Conservation (phyloP, 305 asterid genomes). For the Solanum hybrid region DNA sequence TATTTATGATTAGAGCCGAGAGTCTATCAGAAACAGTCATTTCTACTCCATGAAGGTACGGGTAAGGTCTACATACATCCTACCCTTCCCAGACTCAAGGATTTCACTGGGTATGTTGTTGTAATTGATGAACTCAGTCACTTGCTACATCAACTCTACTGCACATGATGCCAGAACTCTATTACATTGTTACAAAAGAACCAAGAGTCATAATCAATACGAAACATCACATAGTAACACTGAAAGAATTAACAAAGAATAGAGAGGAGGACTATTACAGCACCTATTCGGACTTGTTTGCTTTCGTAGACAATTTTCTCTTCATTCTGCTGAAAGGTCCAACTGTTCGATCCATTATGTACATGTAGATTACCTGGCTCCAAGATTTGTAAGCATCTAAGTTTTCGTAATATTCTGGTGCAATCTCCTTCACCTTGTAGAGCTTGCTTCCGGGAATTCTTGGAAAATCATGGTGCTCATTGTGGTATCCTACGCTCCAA, state of each 20-base stretch:
- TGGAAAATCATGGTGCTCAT: conserved; percentile 97
- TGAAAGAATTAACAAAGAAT: not conserved
- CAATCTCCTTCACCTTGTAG: conserved; percentile 83
- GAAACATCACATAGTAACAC: not conserved
- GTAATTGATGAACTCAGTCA: not conserved
- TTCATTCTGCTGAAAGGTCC: conserved; percentile 93
- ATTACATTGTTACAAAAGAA: not conserved
- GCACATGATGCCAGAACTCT: conserved; percentile 1
- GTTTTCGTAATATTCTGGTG: conserved; percentile 56
- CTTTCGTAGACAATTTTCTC: conserved; percentile 41
- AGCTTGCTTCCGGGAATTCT: conserved; percentile 87
- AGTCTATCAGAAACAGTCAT: not conserved
- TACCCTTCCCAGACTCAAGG: not conserved
- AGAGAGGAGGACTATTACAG: not conserved
- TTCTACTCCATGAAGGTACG: not conserved
- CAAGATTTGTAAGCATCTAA: conserved; percentile 67
- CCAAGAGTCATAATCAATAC: not conserved
- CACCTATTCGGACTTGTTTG: conserved; percentile 35
- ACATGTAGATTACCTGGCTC: conserved; percentile 86
- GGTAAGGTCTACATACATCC: not conserved
- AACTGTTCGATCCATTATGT: conserved; percentile 59
- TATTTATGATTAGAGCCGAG: not conserved
- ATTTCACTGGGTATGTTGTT: not conserved
- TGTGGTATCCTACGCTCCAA: conserved; percentile 91
- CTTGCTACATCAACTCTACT: conserved; percentile 1